Evolutionary conservation across 352 stramenopile species (phyloP), one percentile per base, ranked within the genome.

Genomic region (Globisporangium viniferum): DNA sequence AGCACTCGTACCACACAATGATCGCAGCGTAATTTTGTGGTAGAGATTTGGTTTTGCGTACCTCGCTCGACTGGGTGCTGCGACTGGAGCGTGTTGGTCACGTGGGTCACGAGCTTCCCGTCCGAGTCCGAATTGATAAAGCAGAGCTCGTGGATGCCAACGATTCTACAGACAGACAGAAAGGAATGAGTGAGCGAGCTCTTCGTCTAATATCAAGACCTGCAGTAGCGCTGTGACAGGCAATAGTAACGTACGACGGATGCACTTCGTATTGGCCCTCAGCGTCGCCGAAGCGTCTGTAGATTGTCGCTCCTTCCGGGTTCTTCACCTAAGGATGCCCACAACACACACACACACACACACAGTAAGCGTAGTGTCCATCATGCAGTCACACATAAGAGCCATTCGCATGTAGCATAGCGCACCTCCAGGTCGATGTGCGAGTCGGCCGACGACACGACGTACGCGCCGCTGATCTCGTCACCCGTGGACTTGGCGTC

Each of bases 1-100:
- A 59, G 53, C 5, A 39, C 27, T 14, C 5, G 2, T 5, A 56
- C n/a, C 10, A 9, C 46, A 70, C 7, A 31, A 22, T 8, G n/a
- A 2, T 22, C 6, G 33, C 10, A 67, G 27, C 31, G 27, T 20
- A 6, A 10, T 14, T 41, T 14, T 41, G 6, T 22, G 24, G 12
- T 31, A 31, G 29, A 46, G 12, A 35, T 27, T 27, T 63, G 4
- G 27, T 20, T 20, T 7, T 49, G 53, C 60, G 15, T 46, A 92
- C 86, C 80, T 88, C 87, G 80, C 59, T 92, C 76, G 3, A 94
- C 84, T 0, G 86, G 86, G 68, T 94, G 86, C 61, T 94, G 86
- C 22, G 86, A 94, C 69, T 92, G 74, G 35, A 94, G 60, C 35
- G 82, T 90, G 58, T 92, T 89, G 10, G 84, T 94, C 60, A 94